A percentile compares a stretch with the other conserved stretches of the same genome.
These are phyloP conservation scores for Hypoxylon intermedium DNA, from an alignment of 495 filamentous ascomycete species.

Conservation along the genomic window DNA sequence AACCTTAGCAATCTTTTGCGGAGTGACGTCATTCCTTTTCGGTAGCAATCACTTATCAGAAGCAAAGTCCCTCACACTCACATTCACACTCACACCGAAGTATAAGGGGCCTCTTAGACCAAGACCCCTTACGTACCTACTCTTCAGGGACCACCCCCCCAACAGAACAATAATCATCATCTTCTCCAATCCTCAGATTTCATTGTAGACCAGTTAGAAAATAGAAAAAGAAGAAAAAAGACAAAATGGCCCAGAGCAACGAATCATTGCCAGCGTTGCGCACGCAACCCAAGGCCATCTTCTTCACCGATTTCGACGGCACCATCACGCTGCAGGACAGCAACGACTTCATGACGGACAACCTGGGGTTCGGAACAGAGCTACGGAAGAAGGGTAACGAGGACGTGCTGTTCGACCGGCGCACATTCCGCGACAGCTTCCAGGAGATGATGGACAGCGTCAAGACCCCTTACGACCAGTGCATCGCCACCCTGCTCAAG, in stretches of 20 bases:
- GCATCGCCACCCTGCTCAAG: slow-evolving; percentile 73
- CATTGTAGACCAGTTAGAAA: neutral
- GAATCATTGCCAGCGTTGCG: slow-evolving; percentile 60
- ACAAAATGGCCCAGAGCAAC: slow-evolving; percentile 27
- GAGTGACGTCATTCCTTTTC: slow-evolving; percentile 29
- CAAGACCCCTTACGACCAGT: slow-evolving; percentile 77
- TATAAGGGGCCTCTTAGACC: neutral
- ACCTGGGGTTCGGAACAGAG: slow-evolving; percentile 77
- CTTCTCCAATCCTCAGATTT: no score
- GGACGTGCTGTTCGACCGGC: slow-evolving; percentile 70
- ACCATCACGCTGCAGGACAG: slow-evolving; percentile 91
- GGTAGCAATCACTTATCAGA: no score
- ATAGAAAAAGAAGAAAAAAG: no score
- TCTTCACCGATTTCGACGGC: slow-evolving; percentile 98
- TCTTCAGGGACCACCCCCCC: neutral
- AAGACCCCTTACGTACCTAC: neutral
- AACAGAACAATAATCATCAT: neutral
- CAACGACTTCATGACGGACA: slow-evolving; percentile 96
- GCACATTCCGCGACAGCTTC: slow-evolving; percentile 84
- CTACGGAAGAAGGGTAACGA: slow-evolving; percentile 71
- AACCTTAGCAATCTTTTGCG: neutral
- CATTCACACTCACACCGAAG: no score
- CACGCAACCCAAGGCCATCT: slow-evolving; percentile 81
- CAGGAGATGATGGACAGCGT: slow-evolving; percentile 85
- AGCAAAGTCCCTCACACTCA: slow-evolving; percentile 1